Percentiles rank a stretch among this genome's conserved stretches.
Evolutionary conservation across 768 basidiomycete species (phyloP).

Genomic region (Mycena rebaudengoi): DNA sequence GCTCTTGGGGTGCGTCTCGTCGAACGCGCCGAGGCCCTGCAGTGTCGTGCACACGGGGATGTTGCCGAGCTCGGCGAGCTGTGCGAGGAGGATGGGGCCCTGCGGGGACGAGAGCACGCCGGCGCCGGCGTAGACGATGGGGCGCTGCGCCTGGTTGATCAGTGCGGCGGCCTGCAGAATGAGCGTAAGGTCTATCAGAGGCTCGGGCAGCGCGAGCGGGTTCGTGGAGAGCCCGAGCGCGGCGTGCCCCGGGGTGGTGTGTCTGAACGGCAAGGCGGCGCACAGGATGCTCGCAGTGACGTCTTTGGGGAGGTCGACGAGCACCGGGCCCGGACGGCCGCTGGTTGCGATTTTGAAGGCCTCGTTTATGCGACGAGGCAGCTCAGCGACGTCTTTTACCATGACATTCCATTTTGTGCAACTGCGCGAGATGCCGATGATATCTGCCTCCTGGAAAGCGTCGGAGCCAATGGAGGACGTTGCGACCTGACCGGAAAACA

Average conservation of each 20-base stretch:
- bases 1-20: slow-evolving; percentile 86
- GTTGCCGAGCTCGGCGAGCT: slow-evolving; percentile 84
- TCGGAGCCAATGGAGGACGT: slow-evolving; percentile 99
- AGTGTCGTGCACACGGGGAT: slow-evolving; percentile 98
- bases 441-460: slow-evolving; percentile 98
- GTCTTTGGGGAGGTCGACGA: slow-evolving; percentile 99
- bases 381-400: slow-evolving; percentile 96
- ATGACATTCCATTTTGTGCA: slow-evolving; percentile 99
- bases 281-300: slow-evolving; percentile 93
- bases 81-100: slow-evolving; percentile 83
- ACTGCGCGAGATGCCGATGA: slow-evolving; percentile 93
- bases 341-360: slow-evolving; percentile 99
- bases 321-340: slow-evolving; percentile 95
- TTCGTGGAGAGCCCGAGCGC: slow-evolving; percentile 78
- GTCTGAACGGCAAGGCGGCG: slow-evolving; percentile 84
- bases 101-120: slow-evolving; percentile 85
- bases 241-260: slow-evolving; percentile 78
- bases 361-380: slow-evolving; percentile 96
- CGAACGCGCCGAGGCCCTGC: slow-evolving; percentile 94
- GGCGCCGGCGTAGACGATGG: slow-evolving; percentile 92
- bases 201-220: slow-evolving; percentile 66
- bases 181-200: slow-evolving; percentile 67
- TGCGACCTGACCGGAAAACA: slow-evolving; percentile 98
- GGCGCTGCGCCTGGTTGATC: slow-evolving; percentile 92
- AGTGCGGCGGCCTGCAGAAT: slow-evolving; percentile 87